phyloP scores from a whole-genome alignment of 2,329 filamentous ascomycete species.

The Penicillium sp. region DNA sequence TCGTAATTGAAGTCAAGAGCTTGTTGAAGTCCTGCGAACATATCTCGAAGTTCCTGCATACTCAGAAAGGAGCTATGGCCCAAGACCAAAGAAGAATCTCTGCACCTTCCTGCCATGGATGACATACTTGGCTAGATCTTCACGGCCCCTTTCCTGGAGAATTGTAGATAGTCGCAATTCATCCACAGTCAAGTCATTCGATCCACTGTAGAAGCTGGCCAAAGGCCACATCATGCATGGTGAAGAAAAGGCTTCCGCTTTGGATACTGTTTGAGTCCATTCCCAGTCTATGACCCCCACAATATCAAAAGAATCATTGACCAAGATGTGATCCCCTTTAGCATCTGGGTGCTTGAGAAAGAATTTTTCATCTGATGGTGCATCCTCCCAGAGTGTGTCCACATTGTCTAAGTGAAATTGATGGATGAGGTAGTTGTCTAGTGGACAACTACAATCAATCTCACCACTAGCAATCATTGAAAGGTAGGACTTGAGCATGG shows the following conservation, averaged over 20 bases:
- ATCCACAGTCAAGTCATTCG: slow-evolving; percentile 2
- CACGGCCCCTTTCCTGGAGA: slow-evolving; percentile 1
- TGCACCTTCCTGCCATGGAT: slow-evolving; percentile 2
- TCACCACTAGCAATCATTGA: slow-evolving; percentile 6
- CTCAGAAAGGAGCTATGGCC: slow-evolving; percentile 3
- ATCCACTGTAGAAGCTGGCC: slow-evolving; percentile 1
- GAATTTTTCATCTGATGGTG: not conserved
- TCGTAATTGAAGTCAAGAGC: not conserved
- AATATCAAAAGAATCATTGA: slow-evolving; percentile 1
- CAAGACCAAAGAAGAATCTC: slow-evolving; percentile 4
- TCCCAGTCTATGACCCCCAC: slow-evolving; percentile 3
- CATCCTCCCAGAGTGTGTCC: not conserved
- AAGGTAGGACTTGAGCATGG: not conserved
- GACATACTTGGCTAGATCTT: slow-evolving; percentile 24
- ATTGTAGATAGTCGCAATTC: slow-evolving; percentile 2
- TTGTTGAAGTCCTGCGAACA: not conserved
- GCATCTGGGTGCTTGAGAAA: slow-evolving; percentile 2
- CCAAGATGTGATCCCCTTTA: slow-evolving; percentile 4
- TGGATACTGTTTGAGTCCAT: not conserved
- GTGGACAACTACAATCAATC: slow-evolving; percentile 1
- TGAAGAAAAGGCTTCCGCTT: not conserved
- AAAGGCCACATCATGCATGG: slow-evolving; percentile 4
- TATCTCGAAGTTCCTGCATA: not conserved
- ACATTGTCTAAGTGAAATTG: slow-evolving; percentile 1
- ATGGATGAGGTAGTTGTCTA: slow-evolving; percentile 3